Percentiles rank a stretch among this genome's conserved stretches.
phyloP scores from a whole-genome alignment of 2,329 filamentous ascomycete genomes.

The Drechslerella coelobrocha region DNA sequence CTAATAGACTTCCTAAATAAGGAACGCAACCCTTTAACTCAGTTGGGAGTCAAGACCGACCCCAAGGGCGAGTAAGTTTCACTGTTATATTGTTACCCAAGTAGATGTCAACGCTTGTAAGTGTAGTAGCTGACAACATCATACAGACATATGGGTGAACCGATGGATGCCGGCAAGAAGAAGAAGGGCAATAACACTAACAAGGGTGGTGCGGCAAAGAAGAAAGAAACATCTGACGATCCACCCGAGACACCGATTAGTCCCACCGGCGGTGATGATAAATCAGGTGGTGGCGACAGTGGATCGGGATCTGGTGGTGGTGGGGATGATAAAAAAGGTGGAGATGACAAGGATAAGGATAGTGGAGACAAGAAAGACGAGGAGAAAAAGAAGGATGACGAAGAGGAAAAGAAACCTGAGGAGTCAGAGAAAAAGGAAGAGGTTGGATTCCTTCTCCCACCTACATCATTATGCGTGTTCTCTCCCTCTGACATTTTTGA shows the following conservation, averaged over 20 bases:
- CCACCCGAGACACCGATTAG: slow-evolving; percentile 29
- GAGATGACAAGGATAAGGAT: slow-evolving; percentile 28
- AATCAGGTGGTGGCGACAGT: slow-evolving; percentile 17
- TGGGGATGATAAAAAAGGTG: slow-evolving; percentile 36
- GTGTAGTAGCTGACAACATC: neutral
- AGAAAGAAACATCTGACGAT: slow-evolving; percentile 12
- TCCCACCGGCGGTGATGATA: slow-evolving; percentile 17
- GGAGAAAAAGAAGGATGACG: slow-evolving; percentile 14
- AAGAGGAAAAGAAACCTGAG: slow-evolving; percentile 23
- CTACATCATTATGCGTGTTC: neutral
- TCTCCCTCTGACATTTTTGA: slow-evolving; percentile 11
- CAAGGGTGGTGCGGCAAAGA: slow-evolving; percentile 5
- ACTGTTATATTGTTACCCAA: neutral
- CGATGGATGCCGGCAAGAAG: slow-evolving; percentile 32
- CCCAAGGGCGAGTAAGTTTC: slow-evolving; percentile 35
- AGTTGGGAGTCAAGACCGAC: slow-evolving; percentile 35
- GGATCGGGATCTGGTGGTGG: slow-evolving; percentile 32
- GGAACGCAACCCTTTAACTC: slow-evolving; percentile 39
- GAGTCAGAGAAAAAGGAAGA: slow-evolving; percentile 37
- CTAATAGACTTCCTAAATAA: slow-evolving; percentile 40
- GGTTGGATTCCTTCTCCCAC: slow-evolving; percentile 10
- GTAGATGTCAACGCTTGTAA: neutral
- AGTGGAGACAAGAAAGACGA: slow-evolving; percentile 16
- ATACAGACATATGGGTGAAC: slow-evolving; percentile 36
- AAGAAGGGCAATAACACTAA: slow-evolving; percentile 13